Percentiles rank a stretch among this genome's conserved stretches.
Evolutionary conservation across 306 rosid species (phyloP).

Genomic region (Lupinus albus): DNA sequence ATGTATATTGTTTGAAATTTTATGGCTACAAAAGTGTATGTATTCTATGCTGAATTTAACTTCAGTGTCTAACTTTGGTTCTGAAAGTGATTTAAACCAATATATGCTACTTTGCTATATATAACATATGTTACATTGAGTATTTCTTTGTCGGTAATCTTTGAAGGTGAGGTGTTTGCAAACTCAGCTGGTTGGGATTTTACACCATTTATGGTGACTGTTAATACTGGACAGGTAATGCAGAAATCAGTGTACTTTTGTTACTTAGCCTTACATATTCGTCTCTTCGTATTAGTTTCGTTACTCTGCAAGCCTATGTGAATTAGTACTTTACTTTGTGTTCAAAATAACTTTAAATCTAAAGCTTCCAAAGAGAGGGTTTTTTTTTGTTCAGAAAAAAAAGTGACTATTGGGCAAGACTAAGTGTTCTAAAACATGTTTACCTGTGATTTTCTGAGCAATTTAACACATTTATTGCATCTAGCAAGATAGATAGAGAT

Average conservation of each 20-base stretch:
- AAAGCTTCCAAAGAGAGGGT: too few species aligned
- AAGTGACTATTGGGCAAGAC: background rate
- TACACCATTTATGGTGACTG: constrained; percentile 68
- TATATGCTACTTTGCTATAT: background rate
- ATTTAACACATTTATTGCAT: constrained; percentile 33
- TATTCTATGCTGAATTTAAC: constrained; percentile 6
- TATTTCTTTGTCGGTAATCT: constrained; percentile 41
- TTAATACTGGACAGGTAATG: constrained; percentile 76
- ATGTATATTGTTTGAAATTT: background rate
- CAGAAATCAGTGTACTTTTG: background rate
- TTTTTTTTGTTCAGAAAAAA: too few species aligned
- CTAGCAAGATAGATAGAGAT: constrained; percentile 26
- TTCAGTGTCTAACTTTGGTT: background rate
- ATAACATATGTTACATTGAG: background rate
- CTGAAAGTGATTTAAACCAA: constrained; percentile 21
- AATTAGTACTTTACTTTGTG: too few species aligned
- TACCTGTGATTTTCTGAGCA: background rate
- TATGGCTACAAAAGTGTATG: background rate
- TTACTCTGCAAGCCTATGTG: background rate
- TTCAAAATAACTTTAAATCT: too few species aligned
- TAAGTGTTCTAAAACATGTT: background rate
- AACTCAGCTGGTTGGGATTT: constrained; percentile 66
- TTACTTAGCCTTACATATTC: constrained; percentile 20
- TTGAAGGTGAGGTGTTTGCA: constrained; percentile 65
- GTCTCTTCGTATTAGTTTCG: background rate